phyloP scores from a whole-genome alignment of 2,329 filamentous ascomycete species.

The Pestalotiopsis sp. region DNA sequence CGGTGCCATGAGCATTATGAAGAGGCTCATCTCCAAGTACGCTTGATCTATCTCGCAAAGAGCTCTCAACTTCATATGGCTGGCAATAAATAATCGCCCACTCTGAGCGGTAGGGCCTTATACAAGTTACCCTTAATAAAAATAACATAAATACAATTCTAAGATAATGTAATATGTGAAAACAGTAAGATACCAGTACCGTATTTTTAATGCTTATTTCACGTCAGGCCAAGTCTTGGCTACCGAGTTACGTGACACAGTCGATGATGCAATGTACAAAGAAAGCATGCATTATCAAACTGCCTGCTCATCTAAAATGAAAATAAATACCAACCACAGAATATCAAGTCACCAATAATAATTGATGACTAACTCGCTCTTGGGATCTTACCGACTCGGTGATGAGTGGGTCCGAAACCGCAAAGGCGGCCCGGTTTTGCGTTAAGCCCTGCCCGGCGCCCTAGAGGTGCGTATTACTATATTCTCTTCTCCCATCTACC shows the following conservation, averaged over 20 bases:
- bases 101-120: not conserved
- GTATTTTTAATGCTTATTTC: too few relatives aligned
- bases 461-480: not conserved
- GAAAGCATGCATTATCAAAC: too few relatives aligned
- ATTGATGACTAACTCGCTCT: conserved; percentile 9
- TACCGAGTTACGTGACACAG: too few relatives aligned
- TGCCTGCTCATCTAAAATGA: not conserved
- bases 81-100: too few relatives aligned
- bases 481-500: not conserved
- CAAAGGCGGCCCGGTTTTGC: not conserved
- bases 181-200: too few relatives aligned
- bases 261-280: too few relatives aligned
- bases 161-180: too few relatives aligned
- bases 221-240: too few relatives aligned
- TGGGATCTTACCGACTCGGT: not conserved
- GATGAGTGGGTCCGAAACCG: not conserved
- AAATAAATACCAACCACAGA: not conserved
- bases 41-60: conserved; percentile 38
- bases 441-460: not conserved
- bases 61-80: too few relatives aligned
- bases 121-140: too few relatives aligned
- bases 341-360: not conserved
- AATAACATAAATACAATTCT: too few relatives aligned
- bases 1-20: conserved; percentile 81
- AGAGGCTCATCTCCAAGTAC: conserved; percentile 73